Evolutionary conservation across 139 green algal species (phyloP).

Genomic region (Pseudopediastrum boryanum): DNA sequence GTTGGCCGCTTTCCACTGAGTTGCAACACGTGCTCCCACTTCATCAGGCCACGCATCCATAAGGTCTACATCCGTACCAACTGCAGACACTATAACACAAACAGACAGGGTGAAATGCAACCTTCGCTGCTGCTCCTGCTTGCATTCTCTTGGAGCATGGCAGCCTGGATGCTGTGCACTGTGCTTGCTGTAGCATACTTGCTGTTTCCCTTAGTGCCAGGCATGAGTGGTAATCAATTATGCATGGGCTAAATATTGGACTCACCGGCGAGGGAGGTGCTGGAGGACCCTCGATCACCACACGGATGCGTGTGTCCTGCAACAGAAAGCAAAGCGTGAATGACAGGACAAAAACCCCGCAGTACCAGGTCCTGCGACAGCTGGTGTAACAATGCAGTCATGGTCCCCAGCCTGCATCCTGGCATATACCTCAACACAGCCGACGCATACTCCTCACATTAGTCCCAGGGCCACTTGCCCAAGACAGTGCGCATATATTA

Average conservation of each 20-base stretch:
- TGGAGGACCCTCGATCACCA: slow-evolving; percentile 59
- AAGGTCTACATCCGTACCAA: too few species aligned
- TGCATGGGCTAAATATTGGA: neutral
- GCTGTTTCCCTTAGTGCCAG: neutral
- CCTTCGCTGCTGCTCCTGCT: neutral
- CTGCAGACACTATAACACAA: neutral
- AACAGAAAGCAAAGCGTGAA: slow-evolving; percentile 13
- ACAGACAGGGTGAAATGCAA: neutral
- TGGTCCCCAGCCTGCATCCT: neutral
- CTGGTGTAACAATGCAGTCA: neutral
- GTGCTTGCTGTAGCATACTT: neutral
- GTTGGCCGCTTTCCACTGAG: neutral
- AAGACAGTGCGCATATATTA: neutral
- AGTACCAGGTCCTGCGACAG: too few species aligned
- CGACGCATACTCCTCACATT: neutral
- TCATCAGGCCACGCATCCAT: neutral
- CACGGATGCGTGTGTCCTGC: slow-evolving; percentile 52
- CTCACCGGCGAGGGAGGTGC: slow-evolving; percentile 58
- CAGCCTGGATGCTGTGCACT: neutral
- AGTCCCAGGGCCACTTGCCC: neutral
- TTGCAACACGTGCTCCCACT: neutral
- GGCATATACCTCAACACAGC: neutral
- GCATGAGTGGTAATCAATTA: neutral
- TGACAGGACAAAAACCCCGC: too few species aligned
- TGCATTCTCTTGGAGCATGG: neutral